Evolutionary conservation across 2,329 filamentous ascomycete genomes (phyloP), one percentile per base, ranked within the genome.

Genomic region (Fusarium citri): DNA sequence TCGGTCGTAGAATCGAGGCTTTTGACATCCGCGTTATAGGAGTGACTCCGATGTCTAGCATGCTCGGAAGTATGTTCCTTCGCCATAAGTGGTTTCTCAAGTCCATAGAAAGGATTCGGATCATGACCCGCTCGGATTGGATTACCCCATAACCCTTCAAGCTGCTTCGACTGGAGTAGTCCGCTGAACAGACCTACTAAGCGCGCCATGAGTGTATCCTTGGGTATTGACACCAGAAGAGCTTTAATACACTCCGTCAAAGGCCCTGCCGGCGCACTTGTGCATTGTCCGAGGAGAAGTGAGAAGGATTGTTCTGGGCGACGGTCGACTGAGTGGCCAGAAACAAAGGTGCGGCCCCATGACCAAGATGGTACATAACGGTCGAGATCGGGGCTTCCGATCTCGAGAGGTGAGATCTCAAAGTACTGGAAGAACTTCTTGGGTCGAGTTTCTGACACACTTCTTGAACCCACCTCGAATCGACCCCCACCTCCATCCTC

Each of bases 61-160:
- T 31, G 56, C 8, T 67, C 66, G 0, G 66, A 40, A 2, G 34
- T 46, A 26, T 63, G 37, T 3, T 42, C 15, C 16, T 12, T 42
- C 28, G 25, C 25, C 1, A n/a, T 25, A 0, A 12, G 4, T 2
- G 63, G 54, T 2, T 28, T 47, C 3, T 71, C 71, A 0, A 71
- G 56, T 0, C 73, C 73, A 25, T 75, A 75, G 2, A 75, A 75
- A 0, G 73, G 73, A 23, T 75, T 75, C 0, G 73, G 69, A 9
- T 75, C 73, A 34, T 75, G 73, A 0, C 73, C 72, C 2, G 72
- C 73, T 0, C 71, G 53, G 3, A 75, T 75, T 0, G 73, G 73
- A 20, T 75, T 75, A 2, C 66, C 71, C 73, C 73, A 75, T 1
- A 75, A 14, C 0, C 69, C 59, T 6, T 75, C 69, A 5, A 71